Conservation (phyloP, 1,284 basidiomycete genomes). For the Ceratobasidium sp. region DNA sequence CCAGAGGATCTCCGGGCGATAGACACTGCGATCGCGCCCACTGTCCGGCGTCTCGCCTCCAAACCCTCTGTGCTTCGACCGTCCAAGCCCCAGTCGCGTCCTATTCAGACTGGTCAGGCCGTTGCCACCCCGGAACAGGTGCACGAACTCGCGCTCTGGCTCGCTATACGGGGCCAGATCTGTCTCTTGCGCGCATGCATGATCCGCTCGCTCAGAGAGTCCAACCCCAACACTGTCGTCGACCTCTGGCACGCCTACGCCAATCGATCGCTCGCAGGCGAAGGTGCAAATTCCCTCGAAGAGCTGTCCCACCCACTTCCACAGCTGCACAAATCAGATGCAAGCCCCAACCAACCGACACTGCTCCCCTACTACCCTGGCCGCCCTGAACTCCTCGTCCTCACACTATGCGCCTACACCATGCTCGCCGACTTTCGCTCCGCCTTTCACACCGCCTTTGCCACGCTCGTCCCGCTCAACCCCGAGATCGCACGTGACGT, state of each 20-base stretch:
- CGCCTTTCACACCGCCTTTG: slow-evolving; percentile 62
- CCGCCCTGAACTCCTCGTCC: slow-evolving; percentile 60
- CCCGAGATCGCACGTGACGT: slow-evolving; percentile 55
- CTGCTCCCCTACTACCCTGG: slow-evolving; percentile 14
- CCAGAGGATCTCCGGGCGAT: not conserved
- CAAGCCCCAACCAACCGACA: not conserved
- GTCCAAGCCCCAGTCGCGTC: not conserved
- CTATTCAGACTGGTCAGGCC: not conserved
- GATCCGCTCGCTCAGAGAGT: slow-evolving; percentile 4
- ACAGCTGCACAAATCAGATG: not conserved
- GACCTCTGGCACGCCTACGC: slow-evolving; percentile 10
- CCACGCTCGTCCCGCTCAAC: slow-evolving; percentile 54
- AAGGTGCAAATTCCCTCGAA: not conserved
- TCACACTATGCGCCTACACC: slow-evolving; percentile 68
- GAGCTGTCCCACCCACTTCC: not conserved
- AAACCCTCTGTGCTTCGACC: not conserved
- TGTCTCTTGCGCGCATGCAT: slow-evolving; percentile 24
- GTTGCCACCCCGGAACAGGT: not conserved
- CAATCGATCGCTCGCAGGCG: slow-evolving; percentile 9
- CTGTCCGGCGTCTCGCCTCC: not conserved
- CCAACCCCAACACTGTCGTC: slow-evolving; percentile 19
- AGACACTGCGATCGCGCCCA: slow-evolving; percentile 4
- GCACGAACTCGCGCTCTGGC: slow-evolving; percentile 19
- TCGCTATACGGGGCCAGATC: slow-evolving; percentile 15
- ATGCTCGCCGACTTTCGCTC: slow-evolving; percentile 64